Base-by-base conservation (phyloP, 169 alveolate species). In the Theileria equi region DNA sequence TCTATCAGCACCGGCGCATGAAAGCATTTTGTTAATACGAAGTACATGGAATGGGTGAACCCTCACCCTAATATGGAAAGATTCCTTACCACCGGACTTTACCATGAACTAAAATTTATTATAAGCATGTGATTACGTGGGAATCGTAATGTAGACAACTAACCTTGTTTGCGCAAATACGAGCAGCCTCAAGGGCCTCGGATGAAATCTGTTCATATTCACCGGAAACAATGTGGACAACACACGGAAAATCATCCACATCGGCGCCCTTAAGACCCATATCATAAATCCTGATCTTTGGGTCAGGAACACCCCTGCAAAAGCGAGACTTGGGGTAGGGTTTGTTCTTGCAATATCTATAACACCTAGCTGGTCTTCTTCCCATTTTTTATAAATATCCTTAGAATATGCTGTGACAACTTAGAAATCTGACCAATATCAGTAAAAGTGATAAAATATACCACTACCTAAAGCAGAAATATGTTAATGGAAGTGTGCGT, bases 1-100 rank as follows among this genome's bases (percentile, higher is more conserved):
- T 88, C 99, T 90, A 94, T 97, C 99, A 35, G 99, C 99, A 55
- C 99, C 99, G 35, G 99, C 99, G 86, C 99, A 98, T 43, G 98
- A 94, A 91, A 98, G 98, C 99, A 97, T 98, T 81, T 98, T 98
- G 92, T 98, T 98, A 89, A 98, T 96, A 69, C 99, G 96, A 68
- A 96, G 88, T 61, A 98, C 99, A 90, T 98, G 99, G 98, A 96
- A 97, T 19, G 99, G 99, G 81, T 98, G 99, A 5, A 94, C 98
- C 77, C 99, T 91, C 60, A 96, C 91, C 80, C 99, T 94, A 82
- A 96, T 82, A 91, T 96, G 99, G 97, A 96, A 98, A 77, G 91
- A 92, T 58, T 98, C 99, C 89, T 96, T 96, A 59, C 99, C 99
- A 78, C 97, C 94, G 80, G 89, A 88, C 89, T 93, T 95, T 63